Evolutionary conservation across 2,329 filamentous ascomycete species (phyloP), one percentile per base, ranked within the genome.

Genomic region (Madurella mycetomatis): DNA sequence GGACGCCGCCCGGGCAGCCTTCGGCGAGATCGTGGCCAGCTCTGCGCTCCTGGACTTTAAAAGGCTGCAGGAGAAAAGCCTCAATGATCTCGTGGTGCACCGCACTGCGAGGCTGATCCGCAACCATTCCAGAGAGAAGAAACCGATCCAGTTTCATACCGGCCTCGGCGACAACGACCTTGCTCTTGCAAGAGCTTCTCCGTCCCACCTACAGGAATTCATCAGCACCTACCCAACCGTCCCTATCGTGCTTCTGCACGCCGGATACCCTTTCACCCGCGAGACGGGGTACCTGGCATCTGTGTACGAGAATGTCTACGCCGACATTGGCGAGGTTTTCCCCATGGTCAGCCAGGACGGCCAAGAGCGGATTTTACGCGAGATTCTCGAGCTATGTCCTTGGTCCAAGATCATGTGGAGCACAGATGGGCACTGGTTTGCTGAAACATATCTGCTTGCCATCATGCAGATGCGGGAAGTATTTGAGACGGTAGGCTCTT

Each of bases 111-210:
- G 78, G 44, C 67, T 84, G 30, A 78, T 92, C 49, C 69, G 76
- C 39, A 70, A 73, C 32, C 68, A 67, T 16, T 67, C 66, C 2
- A 69, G 70, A 1, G 62, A 69, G 54, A 81, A 80, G 53, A 94
- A 92, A 66, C 88, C 89, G 0, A 74, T 95, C 12, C 90, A 95
- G 64, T 87, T 95, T 60, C 90, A 95, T 64, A 94, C 88, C 0
- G 89, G 89, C 0, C 76, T 94, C 0, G 89, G 90, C 1, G 90
- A 94, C 65, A 88, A 85, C 60, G 89, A 94, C 63, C 86, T 94
- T 48, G 80, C 76, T 4, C 73, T 95, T 25, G 73, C 82, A 2
- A 80, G 79, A 48, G 81, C 88, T 0, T 92, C 90, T 41, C 89
- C 90, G 0, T 82, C 88, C 0, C 84, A 88, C 62, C 72, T 95